A percentile compares a stretch with the other conserved stretches of the same genome.
Conservation (phyloP, 148 eudicot genomes). For the Rhododendron griersonianum region DNA sequence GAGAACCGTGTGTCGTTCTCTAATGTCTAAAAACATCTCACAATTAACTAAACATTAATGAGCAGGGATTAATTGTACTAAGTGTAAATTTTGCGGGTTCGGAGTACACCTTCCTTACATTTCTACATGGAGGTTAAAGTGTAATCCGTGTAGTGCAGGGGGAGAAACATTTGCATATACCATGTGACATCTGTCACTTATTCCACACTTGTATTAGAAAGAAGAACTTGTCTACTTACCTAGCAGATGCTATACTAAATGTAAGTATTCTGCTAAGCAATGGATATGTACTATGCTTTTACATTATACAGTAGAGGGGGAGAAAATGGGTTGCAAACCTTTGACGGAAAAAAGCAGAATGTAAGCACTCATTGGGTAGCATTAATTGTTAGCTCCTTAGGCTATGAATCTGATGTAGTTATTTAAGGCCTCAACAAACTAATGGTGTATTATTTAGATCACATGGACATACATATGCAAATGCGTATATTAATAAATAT, state of each 20-base stretch:
- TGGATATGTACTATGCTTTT: too few relatives aligned
- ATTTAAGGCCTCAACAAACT: not conserved
- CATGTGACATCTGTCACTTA: not conserved
- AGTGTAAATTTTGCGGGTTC: not conserved
- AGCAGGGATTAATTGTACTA: not conserved
- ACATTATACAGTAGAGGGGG: not conserved
- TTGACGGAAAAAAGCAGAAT: too few relatives aligned
- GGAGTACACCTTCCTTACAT: not conserved
- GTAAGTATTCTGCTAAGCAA: too few relatives aligned
- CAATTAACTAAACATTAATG: not conserved
- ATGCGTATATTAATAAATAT: too few relatives aligned
- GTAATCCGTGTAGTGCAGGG: not conserved
- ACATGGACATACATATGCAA: not conserved
- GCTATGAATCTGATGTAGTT: not conserved
- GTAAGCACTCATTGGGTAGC: not conserved
- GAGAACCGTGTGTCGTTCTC: not conserved
- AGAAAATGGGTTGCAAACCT: too few relatives aligned
- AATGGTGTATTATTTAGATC: not conserved
- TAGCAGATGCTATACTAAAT: not conserved
- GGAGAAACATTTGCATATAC: not conserved
- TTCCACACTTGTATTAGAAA: not conserved
- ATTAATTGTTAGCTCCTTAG: not conserved
- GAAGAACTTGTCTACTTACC: not conserved
- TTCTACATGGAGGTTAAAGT: not conserved
- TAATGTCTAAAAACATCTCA: not conserved